Percentiles rank a stretch among this genome's conserved stretches.
phyloP scores from a whole-genome alignment of 139 green algal genomes.

The Micromonas pusilla region DNA sequence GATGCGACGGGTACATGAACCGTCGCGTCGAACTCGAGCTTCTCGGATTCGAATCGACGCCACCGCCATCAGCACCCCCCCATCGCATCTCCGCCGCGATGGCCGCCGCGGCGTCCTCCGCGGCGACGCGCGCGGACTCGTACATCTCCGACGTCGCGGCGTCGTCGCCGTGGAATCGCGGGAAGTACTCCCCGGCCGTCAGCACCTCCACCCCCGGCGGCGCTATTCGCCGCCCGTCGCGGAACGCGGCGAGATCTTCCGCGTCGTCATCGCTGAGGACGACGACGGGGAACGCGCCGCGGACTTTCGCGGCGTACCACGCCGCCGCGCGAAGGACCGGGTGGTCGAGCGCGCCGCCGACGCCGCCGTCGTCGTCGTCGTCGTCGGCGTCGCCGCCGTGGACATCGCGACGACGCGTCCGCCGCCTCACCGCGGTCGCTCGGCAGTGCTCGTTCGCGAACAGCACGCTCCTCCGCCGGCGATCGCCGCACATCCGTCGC shows the following conservation, averaged over 20 bases:
- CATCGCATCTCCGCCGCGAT: neutral
- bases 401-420: neutral
- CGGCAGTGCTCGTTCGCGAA: neutral
- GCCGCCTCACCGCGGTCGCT: neutral
- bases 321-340: neutral
- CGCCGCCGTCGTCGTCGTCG: neutral
- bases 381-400: neutral
- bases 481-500: neutral
- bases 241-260: too few species aligned
- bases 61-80: neutral
- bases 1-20: too few species aligned
- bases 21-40: neutral
- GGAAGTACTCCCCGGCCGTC: neutral
- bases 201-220: neutral
- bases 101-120: neutral
- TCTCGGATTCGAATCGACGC: neutral
- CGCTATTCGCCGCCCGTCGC: neutral
- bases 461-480: neutral
- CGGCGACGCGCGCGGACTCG: neutral
- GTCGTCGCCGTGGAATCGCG: neutral
- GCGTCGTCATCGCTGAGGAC: neutral
- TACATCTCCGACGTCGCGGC: neutral
- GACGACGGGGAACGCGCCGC: constrained; percentile 1
- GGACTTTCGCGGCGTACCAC: constrained; percentile 8
- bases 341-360: neutral